phyloP scores from a whole-genome alignment of 257 asterid genomes.

The Eucommia ulmoides region DNA sequence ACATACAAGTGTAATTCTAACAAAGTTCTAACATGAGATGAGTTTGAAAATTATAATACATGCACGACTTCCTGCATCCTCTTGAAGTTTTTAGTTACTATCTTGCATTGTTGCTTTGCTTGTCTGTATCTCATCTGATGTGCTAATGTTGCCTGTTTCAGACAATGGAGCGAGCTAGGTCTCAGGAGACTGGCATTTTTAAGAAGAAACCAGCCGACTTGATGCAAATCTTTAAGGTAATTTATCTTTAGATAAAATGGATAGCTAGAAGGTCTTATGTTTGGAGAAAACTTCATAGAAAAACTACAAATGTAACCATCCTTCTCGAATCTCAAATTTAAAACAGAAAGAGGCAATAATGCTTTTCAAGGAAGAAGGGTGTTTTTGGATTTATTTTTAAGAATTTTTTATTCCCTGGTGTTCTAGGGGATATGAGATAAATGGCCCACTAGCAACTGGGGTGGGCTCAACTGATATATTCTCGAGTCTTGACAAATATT shows the following conservation, averaged over 20 bases:
- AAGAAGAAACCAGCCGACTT: conserved; percentile 80
- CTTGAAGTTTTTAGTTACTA: not conserved
- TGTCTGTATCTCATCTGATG: not conserved
- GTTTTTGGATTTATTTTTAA: not conserved
- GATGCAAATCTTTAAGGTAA: conserved; percentile 87
- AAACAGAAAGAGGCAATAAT: too few relatives aligned
- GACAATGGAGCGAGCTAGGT: conserved; percentile 94
- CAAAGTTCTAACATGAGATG: too few relatives aligned
- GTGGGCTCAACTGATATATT: not conserved
- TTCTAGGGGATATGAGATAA: not conserved
- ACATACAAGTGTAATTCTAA: too few relatives aligned
- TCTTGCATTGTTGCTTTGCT: not conserved
- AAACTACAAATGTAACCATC: too few relatives aligned
- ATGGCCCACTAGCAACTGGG: not conserved
- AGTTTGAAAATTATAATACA: too few relatives aligned
- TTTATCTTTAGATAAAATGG: too few relatives aligned
- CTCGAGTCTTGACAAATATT: not conserved
- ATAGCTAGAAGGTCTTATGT: too few relatives aligned
- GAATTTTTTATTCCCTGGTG: not conserved
- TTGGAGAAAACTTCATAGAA: too few relatives aligned
- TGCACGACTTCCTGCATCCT: too few relatives aligned
- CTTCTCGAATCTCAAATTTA: too few relatives aligned
- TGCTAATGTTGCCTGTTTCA: conserved; percentile 14
- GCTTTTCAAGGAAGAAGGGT: not conserved
- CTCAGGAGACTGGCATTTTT: conserved; percentile 70